These are phyloP conservation scores for Penicillium bialowiezense DNA, from an alignment of 495 filamentous ascomycete genomes.

Conservation along the genomic window DNA sequence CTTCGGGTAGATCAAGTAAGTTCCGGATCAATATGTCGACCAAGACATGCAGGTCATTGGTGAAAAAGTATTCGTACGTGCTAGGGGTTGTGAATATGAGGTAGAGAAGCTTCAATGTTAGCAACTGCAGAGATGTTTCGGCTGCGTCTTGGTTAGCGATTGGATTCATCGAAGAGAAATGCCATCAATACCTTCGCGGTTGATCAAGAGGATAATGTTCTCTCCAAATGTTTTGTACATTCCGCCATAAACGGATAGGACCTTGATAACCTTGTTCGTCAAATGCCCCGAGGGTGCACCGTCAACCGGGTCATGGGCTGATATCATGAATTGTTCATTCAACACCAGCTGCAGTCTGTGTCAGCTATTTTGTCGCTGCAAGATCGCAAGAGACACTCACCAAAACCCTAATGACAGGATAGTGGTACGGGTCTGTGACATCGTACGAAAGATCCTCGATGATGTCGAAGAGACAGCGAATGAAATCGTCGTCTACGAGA, in stretches of 20 bases:
- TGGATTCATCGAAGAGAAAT: not conserved
- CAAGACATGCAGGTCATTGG: conserved; percentile 91
- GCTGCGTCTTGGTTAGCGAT: conserved; percentile 35
- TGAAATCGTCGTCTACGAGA: conserved; percentile 78
- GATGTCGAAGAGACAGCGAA: conserved; percentile 78
- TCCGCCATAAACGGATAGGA: conserved; percentile 73
- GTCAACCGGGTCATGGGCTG: conserved; percentile 51
- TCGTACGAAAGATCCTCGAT: conserved; percentile 90
- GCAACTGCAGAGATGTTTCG: conserved; percentile 86
- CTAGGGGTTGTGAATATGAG: conserved; percentile 87
- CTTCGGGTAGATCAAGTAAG: conserved; percentile 84
- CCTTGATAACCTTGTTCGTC: conserved; percentile 92
- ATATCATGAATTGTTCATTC: conserved; percentile 98
- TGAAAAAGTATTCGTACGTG: conserved; percentile 98
- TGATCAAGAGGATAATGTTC: conserved; percentile 94
- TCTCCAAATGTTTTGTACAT: conserved; percentile 93
- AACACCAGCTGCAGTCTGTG: conserved; percentile 68
- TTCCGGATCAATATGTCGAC: conserved; percentile 97
- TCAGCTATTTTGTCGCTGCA: conserved; percentile 3
- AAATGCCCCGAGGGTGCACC: conserved; percentile 45
- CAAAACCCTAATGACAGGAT: conserved; percentile 88
- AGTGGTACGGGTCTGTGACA: conserved; percentile 91
- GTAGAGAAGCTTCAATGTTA: conserved; percentile 93
- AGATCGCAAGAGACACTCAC: conserved; percentile 55
- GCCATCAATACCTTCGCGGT: conserved; percentile 69